Evolutionary conservation across 305 asterid species (phyloP).

Genomic region (Ilex paraguariensis): DNA sequence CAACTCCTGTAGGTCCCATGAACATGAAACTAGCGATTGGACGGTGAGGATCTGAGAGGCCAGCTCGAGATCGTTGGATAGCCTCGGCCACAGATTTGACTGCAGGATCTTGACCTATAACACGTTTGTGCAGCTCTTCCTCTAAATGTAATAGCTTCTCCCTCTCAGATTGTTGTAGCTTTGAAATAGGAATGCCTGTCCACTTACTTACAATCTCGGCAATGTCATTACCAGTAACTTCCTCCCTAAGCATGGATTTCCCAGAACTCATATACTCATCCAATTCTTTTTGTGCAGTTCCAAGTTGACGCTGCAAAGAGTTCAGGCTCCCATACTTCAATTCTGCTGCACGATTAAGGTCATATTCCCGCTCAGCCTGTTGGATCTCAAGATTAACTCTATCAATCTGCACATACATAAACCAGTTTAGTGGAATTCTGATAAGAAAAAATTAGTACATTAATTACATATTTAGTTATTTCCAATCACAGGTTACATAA

Average conservation of each 20-base stretch:
- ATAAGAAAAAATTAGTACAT: neutral
- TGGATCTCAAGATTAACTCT: constrained; percentile 92
- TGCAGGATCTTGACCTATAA: constrained; percentile 89
- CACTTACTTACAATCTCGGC: constrained; percentile 95
- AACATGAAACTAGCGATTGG: constrained; percentile 98
- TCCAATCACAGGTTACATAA: too few relatives aligned
- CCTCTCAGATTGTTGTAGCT: constrained; percentile 77
- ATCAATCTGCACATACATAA: constrained; percentile 54
- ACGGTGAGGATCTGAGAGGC: constrained; percentile 94
- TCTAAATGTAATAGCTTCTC: constrained; percentile 83
- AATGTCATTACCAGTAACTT: constrained; percentile 78
- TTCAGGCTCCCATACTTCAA: constrained; percentile 84
- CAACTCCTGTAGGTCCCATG: constrained; percentile 99
- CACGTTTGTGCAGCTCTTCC: constrained; percentile 76
- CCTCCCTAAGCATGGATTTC: constrained; percentile 92
- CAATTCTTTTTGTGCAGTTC: constrained; percentile 65
- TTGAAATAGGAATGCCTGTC: constrained; percentile 91
- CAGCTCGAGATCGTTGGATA: constrained; percentile 86
- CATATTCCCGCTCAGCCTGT: constrained; percentile 95
- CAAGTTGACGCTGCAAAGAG: constrained; percentile 87
- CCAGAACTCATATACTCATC: constrained; percentile 85
- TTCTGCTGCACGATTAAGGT: constrained; percentile 96
- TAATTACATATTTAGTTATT: too few relatives aligned
- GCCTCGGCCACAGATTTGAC: constrained; percentile 89
- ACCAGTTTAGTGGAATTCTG: constrained; percentile 9